phyloP scores from a whole-genome alignment of 169 alveolate species.

The Blepharisma undulans region DNA sequence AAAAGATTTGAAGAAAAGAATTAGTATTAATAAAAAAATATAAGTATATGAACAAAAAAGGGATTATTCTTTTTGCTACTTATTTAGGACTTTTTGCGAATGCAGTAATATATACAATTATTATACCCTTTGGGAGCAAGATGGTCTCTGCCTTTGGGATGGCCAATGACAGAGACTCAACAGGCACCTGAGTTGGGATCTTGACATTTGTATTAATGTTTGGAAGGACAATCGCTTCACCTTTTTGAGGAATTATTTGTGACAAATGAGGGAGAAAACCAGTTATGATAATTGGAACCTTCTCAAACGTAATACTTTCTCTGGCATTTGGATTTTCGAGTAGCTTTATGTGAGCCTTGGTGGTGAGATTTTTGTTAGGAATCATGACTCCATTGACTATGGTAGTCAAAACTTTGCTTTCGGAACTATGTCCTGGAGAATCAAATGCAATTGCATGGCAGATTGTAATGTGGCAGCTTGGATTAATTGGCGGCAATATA shows the following conservation, averaged over 20 bases:
- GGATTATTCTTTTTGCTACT: neutral
- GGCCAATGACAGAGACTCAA: neutral
- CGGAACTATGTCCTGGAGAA: conserved; percentile 9
- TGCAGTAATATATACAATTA: neutral
- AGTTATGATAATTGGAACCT: neutral
- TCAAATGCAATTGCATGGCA: conserved; percentile 11
- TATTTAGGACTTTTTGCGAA: neutral
- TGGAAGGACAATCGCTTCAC: conserved; percentile 26
- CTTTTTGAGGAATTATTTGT: neutral
- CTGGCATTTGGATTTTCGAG: neutral
- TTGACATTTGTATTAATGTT: neutral
- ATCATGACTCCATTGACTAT: neutral
- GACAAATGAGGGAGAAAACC: conserved; percentile 27
- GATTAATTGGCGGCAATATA: neutral
- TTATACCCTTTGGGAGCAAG: neutral
- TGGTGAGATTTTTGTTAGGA: conserved; percentile 11
- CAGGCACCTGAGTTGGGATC: conserved; percentile 18
- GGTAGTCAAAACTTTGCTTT: neutral
- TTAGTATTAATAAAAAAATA: neutral
- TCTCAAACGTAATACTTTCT: neutral
- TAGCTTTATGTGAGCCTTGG: neutral
- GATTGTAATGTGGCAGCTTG: neutral
- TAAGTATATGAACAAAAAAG: neutral
- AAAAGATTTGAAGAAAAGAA: neutral
- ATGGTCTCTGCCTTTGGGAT: conserved; percentile 29